Conservation (phyloP, 139 green algal genomes). For the Micromonas commoda region DNA sequence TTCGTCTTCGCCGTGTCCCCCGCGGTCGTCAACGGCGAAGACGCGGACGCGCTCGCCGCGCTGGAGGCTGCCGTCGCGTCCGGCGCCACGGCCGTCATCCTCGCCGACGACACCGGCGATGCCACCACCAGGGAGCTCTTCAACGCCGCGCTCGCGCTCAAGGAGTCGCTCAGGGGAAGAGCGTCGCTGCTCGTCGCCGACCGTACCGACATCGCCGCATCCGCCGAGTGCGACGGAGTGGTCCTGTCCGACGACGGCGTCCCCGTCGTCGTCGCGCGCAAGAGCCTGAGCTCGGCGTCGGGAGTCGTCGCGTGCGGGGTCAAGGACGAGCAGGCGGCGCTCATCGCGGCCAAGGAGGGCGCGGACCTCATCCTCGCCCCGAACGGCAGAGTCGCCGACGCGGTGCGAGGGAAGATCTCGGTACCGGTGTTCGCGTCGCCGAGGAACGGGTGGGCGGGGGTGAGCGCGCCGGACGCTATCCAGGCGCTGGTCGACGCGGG, state of each 20-base stretch:
- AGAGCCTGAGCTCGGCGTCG: not conserved
- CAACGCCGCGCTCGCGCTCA: not conserved
- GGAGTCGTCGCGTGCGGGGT: not conserved
- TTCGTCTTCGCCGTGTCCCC: not conserved
- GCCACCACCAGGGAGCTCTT: not conserved
- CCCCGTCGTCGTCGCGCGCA: slow-evolving; percentile 18
- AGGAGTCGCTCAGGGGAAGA: not conserved
- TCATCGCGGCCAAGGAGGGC: slow-evolving; percentile 18
- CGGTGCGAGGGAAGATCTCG: not conserved
- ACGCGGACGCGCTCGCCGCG: not conserved
- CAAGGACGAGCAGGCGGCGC: not conserved
- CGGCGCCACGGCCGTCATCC: slow-evolving; percentile 2
- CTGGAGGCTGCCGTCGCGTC: not conserved
- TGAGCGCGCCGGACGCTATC: not conserved
- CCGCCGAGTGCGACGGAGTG: slow-evolving; percentile 14
- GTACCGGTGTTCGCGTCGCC: slow-evolving; percentile 8
- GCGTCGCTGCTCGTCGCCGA: slow-evolving; percentile 1
- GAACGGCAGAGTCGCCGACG: not conserved
- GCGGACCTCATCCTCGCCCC: slow-evolving; percentile 17
- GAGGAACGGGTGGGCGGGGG: not conserved
- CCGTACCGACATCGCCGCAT: slow-evolving; percentile 15
- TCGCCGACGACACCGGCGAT: not conserved
- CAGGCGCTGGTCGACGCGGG: not conserved
- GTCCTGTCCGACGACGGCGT: slow-evolving; percentile 13
- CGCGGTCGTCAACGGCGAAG: not conserved